Conservation (phyloP, 257 asterid genomes). For the Nicotiana paniculata region DNA sequence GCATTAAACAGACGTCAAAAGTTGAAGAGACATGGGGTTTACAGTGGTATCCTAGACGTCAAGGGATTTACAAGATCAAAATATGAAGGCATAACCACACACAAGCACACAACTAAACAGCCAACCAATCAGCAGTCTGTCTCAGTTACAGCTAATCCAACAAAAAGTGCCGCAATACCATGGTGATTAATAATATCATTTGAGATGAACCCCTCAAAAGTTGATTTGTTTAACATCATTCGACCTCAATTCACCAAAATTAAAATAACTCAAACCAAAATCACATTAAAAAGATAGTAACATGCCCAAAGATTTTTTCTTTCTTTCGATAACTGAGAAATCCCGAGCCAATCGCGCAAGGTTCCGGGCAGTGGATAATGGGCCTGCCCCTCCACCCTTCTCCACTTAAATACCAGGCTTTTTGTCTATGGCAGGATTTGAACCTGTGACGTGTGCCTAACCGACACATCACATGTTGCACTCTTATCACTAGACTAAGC, state of each 20-base stretch:
- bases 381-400: neutral
- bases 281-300: neutral
- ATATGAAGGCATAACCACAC: neutral
- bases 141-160: neutral
- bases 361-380: neutral
- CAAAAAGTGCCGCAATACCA: neutral
- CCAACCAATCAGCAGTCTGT: neutral
- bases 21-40: slow-evolving; percentile 9
- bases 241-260: neutral
- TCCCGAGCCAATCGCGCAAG: neutral
- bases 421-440: neutral
- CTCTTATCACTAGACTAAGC: neutral
- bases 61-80: neutral
- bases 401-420: neutral
- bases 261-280: neutral
- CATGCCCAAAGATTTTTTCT: neutral
- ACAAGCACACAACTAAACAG: neutral
- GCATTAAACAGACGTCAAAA: neutral
- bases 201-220: neutral
- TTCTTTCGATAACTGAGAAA: neutral
- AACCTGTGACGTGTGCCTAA: neutral
- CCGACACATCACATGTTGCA: neutral
- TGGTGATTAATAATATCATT: neutral
- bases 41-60: neutral
- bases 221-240: neutral